These are phyloP conservation scores for Marasmius tenuissimus DNA, from an alignment of 1,284 basidiomycete species.

Conservation along the genomic window DNA sequence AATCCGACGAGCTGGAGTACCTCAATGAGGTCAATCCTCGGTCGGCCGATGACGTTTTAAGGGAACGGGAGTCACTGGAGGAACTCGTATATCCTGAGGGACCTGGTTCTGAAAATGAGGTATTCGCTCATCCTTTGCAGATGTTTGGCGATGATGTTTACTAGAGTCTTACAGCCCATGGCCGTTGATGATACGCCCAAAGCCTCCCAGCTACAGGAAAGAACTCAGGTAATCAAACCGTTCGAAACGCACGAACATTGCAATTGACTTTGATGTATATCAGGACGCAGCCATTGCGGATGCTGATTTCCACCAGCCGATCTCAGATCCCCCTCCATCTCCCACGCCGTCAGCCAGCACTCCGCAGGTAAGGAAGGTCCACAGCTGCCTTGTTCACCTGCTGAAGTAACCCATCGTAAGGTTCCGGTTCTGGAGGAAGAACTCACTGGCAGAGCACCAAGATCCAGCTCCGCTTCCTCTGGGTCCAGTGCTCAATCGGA, in stretches of 20 bases:
- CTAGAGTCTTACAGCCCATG: not conserved
- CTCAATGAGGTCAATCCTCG: not conserved
- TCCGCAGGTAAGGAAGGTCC: not conserved
- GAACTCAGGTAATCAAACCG: too few relatives aligned
- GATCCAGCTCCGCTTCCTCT: constrained; percentile 8
- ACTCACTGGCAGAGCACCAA: not conserved
- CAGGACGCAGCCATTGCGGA: not conserved
- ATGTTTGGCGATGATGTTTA: not conserved
- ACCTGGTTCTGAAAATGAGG: not conserved
- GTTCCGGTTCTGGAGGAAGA: constrained; percentile 4
- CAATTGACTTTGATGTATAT: not conserved
- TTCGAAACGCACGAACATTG: not conserved
- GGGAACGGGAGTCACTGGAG: not conserved
- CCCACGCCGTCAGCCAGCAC: not conserved
- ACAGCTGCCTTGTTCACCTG: not conserved
- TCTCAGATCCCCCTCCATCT: not conserved
- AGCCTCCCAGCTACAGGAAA: not conserved
- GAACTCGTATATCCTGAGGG: not conserved
- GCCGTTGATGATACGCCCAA: not conserved
- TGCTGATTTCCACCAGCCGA: not conserved
- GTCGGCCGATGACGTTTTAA: not conserved
- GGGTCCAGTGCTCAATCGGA: too few relatives aligned
- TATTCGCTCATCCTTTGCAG: not conserved
- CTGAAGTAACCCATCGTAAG: not conserved
- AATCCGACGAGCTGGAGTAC: not conserved